Evolutionary conservation across 2,329 filamentous ascomycete genomes (phyloP), one percentile per base, ranked within the genome.

Genomic region (Lasiodiplodia theobromae): DNA sequence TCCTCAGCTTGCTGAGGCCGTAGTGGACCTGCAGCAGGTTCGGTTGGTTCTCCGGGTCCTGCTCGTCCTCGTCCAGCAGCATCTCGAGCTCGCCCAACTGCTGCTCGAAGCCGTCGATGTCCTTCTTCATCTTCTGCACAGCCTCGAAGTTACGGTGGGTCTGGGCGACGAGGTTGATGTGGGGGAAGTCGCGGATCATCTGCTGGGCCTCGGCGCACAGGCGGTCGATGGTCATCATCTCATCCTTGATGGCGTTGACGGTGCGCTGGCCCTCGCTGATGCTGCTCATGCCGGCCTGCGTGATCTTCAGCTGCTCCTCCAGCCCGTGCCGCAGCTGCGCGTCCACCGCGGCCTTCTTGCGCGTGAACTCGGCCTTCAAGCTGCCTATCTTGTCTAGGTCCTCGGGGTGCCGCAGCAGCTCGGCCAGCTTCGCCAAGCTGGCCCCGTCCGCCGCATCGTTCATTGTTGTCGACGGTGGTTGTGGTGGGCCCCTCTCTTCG

Each of bases 141-240:
- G 93, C 93, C 75, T 92, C 93, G 78, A 99, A 99, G 82, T 99
- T 97, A 71, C 95, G 89, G 82, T 99, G 96, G 72, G 96, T 96
- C 81, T 97, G 93, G 67, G 95, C 95, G 67, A 96, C 92, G 70
- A 93, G 84, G 79, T 96, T 96, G 85, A 97, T 96, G 77, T 93
- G 93, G 44, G 92, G 91, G 81, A 99, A 98, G 84, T 99, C 96
- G 76, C 92, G 90, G 76, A 99, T 97, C 89, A 97, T 97, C 78
- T 93, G 93, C 84, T 98, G 95, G 67, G 94, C 94, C 82, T 99
- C 96, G 71, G 94, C 94, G 83, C 96, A 99, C 72, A 99, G 88
- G 82, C 93, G 94, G 84, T 99, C 96, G 76, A 99, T 98, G 82
- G 95, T 96, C 86, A 96, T 94, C 89, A 99, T 96, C 83, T 99